Evolutionary conservation across 176 grass and related monocot genomes (phyloP), one percentile per base, ranked within the genome.

Genomic region (Aegilops tauschii): DNA sequence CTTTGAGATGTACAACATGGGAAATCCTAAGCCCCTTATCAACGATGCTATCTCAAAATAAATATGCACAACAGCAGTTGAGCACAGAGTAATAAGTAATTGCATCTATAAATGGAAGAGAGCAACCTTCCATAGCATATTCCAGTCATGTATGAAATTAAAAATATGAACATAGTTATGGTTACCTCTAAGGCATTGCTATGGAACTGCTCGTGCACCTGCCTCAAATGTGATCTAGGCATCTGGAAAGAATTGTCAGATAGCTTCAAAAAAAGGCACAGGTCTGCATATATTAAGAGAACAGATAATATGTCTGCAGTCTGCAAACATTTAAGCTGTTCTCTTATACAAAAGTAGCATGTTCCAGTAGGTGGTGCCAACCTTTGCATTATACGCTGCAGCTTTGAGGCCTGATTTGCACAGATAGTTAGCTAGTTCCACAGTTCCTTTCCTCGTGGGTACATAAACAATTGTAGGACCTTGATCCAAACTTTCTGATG

Each of bases 341-440:
- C 18, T n/a, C 12, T 16, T 79, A 5, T 61, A 80, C 18, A 82
- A 76, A 16, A 81, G 69, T 67, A 58, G 52, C 36, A 76, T 30
- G 16, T 11, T 88, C 58, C 42, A 65, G 39, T 37, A 80, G 44
- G 34, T 84, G 44, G 49, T 56, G 44, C 61, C 58, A 86, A 95
- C 96, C 93, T 98, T 95, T 89, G 96, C 96, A 92, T 98, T 90
- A 91, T 98, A 98, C 71, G 96, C 91, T 89, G 93, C 93, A 84
- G 96, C 96, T 89, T 29, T 98, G 28, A 98, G 83, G 83, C 93
- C 92, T 87, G 83, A 92, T 65, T 80, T 91, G 80, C 88, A 95
- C 85, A 98, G 84, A 83, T 88, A 95, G 64, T 83, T 77, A 66
- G 96, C 90, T 89, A 98, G 28, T 45, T 89, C 82, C 56, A 94